Conservation (phyloP, 2,329 filamentous ascomycete genomes). For the Alternaria longipes region DNA sequence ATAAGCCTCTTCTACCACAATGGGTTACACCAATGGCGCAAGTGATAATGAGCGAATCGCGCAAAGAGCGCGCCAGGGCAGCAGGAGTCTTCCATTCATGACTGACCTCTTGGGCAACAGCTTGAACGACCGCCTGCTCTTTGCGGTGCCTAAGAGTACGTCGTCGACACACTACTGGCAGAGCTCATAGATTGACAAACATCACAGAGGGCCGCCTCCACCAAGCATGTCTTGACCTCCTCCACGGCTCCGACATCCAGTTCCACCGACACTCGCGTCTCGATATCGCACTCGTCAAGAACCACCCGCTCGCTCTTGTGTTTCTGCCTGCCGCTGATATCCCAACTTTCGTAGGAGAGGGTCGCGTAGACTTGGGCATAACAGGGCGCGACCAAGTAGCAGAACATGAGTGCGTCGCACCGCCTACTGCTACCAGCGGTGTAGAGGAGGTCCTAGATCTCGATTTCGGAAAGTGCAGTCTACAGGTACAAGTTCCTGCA, state of each 20-base stretch:
- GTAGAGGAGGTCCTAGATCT: slow-evolving; percentile 91
- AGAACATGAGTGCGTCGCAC: slow-evolving; percentile 79
- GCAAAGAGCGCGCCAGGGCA: slow-evolving; percentile 40
- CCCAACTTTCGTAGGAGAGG: slow-evolving; percentile 95
- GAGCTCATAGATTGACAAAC: slow-evolving; percentile 15
- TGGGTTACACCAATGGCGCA: slow-evolving; percentile 33
- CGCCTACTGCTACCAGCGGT: slow-evolving; percentile 56
- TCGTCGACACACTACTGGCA: slow-evolving; percentile 34
- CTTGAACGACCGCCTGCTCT: slow-evolving; percentile 90
- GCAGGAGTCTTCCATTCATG: slow-evolving; percentile 49
- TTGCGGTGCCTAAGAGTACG: slow-evolving; percentile 98
- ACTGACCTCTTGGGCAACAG: slow-evolving; percentile 62
- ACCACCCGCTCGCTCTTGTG: slow-evolving; percentile 91
- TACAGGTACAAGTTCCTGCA: slow-evolving; percentile 96
- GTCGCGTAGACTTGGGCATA: slow-evolving; percentile 91
- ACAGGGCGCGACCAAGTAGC: slow-evolving; percentile 92
- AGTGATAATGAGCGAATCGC: slow-evolving; percentile 33
- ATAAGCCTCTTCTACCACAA: slow-evolving; percentile 20
- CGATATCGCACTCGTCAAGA: slow-evolving; percentile 97
- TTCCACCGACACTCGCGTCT: slow-evolving; percentile 94
- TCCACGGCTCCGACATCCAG: slow-evolving; percentile 93
- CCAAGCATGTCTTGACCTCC: slow-evolving; percentile 85
- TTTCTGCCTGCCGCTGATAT: slow-evolving; percentile 98
- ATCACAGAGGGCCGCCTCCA: slow-evolving; percentile 87
- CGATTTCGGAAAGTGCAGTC: slow-evolving; percentile 87